phyloP scores from a whole-genome alignment of 768 basidiomycete species.

The Aureoboletus auriporus region DNA sequence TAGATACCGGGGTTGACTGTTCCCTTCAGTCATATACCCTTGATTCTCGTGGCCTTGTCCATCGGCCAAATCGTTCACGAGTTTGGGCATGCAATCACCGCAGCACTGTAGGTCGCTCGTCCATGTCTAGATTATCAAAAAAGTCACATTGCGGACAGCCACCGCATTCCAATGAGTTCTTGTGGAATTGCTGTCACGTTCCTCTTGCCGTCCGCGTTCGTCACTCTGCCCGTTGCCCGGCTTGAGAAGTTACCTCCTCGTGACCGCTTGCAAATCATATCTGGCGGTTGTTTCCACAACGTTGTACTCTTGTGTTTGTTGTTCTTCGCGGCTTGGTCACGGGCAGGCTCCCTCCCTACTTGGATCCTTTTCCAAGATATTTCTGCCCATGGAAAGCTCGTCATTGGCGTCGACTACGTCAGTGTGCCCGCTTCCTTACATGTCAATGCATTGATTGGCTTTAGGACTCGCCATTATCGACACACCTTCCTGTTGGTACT shows the following conservation, averaged over 20 bases:
- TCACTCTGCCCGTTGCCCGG: conserved; percentile 49
- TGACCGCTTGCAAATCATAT: conserved; percentile 55
- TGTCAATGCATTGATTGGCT: conserved; percentile 4
- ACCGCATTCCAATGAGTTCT: conserved; percentile 57
- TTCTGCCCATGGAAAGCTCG: conserved; percentile 47
- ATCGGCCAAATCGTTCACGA: conserved; percentile 74
- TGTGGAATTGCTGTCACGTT: conserved; percentile 59
- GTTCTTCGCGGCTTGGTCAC: conserved; percentile 31
- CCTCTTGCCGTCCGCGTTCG: conserved; percentile 71
- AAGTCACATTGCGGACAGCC: conserved; percentile 39
- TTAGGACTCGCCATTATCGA: conserved; percentile 60
- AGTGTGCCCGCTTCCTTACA: conserved; percentile 19
- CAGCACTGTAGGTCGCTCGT: conserved; percentile 55
- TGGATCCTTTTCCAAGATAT: conserved; percentile 50
- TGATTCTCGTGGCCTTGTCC: conserved; percentile 60
- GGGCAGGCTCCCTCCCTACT: conserved; percentile 25
- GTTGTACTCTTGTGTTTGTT: conserved; percentile 54
- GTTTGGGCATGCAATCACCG: conserved; percentile 72
- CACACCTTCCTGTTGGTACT: conserved; percentile 51
- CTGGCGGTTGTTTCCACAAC: conserved; percentile 81
- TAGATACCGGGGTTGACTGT: conserved; percentile 84
- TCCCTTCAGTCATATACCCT: conserved; percentile 65
- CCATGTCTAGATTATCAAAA: neutral
- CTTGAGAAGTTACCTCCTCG: conserved; percentile 35
- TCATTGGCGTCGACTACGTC: conserved; percentile 53